Evolutionary conservation across 306 rosid genomes (phyloP), one percentile per base, ranked within the genome.

Genomic region (Calophaca sinica): DNA sequence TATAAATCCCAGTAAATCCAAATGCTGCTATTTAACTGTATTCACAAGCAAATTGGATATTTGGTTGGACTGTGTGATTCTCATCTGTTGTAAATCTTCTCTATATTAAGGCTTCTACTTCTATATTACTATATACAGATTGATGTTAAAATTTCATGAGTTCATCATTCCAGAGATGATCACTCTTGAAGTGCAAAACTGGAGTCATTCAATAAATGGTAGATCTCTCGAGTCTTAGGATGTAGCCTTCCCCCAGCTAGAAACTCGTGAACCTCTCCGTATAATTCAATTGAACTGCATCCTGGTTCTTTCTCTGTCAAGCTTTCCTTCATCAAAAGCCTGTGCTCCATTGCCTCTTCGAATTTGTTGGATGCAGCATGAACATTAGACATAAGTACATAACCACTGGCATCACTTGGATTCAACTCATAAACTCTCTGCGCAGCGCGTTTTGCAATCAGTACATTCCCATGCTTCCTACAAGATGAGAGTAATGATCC

Each of bases 401-500:
- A 81, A 65, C 87, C 88, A 63, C 85, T 73, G 38, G 88, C 84
- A 55, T 91, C 98, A 20, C 61, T 78, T 52, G 94, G 93, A 78
- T 91, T 88, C 73, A 88, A 83, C 63, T 90, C 80, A 6, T 49
- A 29, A 71, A 94, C 78, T 59, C 15, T 89, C 61, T 84, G 85
- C 4, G 92, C 93, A 10, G 89, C 97, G 38, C 89, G 46, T 80
- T 82, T 81, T 3, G 89, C 96, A 62, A 87, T 88, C 68, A 87
- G 82, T 69, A 82, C 80, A 80, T 86, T 85, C 74, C 88, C 88
- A 33, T 87, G 84, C 80, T 81, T 87, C 84, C 89, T 84, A 76
- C 96, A 87, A 67, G 84, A 87, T 9, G 98, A 88, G 36, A 91
- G 93, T 84, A 94, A 76, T 64, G 93, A 87, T 4, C 96, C 98